Evolutionary conservation across 371 early-diverging fungal species (phyloP), one percentile per base, ranked within the genome.

Genomic region (Apophysomyces sp.): DNA sequence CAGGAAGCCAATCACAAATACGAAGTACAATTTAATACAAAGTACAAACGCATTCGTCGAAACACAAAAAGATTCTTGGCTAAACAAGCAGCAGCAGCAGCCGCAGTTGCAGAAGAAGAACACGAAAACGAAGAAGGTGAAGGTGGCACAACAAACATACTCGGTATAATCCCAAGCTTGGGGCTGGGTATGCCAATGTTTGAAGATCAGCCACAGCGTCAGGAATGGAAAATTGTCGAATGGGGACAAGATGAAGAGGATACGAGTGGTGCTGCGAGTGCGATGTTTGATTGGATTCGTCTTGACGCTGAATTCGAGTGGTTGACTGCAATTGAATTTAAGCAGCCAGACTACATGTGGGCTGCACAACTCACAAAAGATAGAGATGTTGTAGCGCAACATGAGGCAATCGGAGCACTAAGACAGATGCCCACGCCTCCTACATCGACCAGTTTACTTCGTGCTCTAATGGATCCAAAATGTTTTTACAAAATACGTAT

Each of bases 281-380:
- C 85, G 0, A 93, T 95, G 24, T 90, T 99, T 60, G 97, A 98
- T 62, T 99, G 98, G 96, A 93, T 99, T 71, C 87, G 98, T 13
- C 73, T 98, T 58, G 99, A 99, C 73, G 93, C 98, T 1, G 98
- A 98, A 58, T 85, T 92, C 62, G 96, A 96, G 65, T 96, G 97
- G 98, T 71, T 98, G 13, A 94, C 94, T 68, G 71, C 86, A 6
- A 87, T 95, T 59, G 83, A 86, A n/a, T 93, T 97, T 60, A 90
- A 92, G 56, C 99, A 98, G 75, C 89, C 94, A 0, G 97, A 94
- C 64, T 95, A 91, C 65, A 98, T 98, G 98, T 97, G 97, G 94
- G 92, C 92, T 11, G 92, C 95, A 15, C 97, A 97, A 69, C 79
- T 98, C 52, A 87, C 90, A 27, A 90, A 93, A 62, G 99, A 99